Evolutionary conservation across 352 stramenopile species (phyloP), one percentile per base, ranked within the genome.

Genomic region (Blastocystis hominis): DNA sequence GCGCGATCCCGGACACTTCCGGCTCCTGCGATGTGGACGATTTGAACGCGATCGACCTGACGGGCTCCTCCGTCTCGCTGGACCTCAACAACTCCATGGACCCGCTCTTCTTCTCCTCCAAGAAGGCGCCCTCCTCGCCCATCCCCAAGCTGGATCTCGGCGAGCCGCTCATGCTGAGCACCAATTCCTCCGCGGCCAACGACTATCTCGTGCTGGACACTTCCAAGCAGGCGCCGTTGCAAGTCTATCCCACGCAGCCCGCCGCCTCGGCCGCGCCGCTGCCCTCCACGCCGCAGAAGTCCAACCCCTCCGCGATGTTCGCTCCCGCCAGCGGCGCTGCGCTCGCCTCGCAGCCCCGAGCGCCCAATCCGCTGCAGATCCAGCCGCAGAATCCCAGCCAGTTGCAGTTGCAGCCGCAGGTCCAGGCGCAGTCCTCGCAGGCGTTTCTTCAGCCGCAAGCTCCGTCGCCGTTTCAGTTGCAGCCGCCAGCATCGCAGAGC

Each of bases 81-180:
- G 72, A 84, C 40, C 72, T 84, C 20, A 77, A 77, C 36, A 30
- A 17, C 34, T 59, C 66, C 17, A 17, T 77, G 6, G 40, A 53
- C n/a, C 10, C 50, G n/a, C 40, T 61, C 20, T n/a, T 7, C 0
- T 6, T 24, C 24, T 36, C 64, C 0, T 34, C 36, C 64, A 76
- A 76, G 24, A 34, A 20, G 36, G 72, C 44, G 7, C 50, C 72
- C 5, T 13, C 72, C 2, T 84, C 72, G 40, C 72, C 72, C 4
- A 84, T 84, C 2, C 72, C 72, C 20, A 34, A 38, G 7, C 38
- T 84, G 72, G 55, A 84, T 9, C 50, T 84, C 20, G 72, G 72
- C 40, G 72, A 69, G 50, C 72, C 72, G n/a, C 62, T 55, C 36
- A 66, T 84, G 3, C 72, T 13, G 9, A 42, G n/a, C 17, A 20